These are phyloP conservation scores for Boletus subcaerulescens DNA, from an alignment of 768 basidiomycete species.

Conservation along the genomic window DNA sequence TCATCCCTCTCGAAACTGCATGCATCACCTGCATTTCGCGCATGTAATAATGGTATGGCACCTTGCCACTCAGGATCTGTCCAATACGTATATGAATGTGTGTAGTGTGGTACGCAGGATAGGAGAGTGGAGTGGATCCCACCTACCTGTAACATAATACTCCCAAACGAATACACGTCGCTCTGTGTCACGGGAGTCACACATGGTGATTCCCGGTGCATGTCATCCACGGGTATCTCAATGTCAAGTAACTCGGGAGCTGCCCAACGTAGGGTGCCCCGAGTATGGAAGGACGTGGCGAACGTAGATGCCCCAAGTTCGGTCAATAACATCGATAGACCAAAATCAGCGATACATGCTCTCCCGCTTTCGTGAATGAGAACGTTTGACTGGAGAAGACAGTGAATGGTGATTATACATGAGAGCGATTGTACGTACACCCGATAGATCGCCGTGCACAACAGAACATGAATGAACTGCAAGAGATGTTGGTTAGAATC, in stretches of 20 bases:
- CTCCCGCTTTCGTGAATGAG: too few relatives aligned
- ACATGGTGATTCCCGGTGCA: neutral
- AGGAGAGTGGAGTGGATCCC: neutral
- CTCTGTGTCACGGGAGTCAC: neutral
- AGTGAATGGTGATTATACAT: neutral
- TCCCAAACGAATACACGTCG: neutral
- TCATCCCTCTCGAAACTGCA: constrained; percentile 7
- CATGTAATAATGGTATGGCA: neutral
- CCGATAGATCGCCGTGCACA: constrained; percentile 21
- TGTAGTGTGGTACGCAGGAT: neutral
- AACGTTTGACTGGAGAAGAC: too few relatives aligned
- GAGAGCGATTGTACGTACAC: neutral
- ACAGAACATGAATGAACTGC: constrained; percentile 17
- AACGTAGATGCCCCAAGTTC: constrained; percentile 7
- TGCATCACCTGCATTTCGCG: constrained; percentile 10
- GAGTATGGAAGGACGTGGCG: constrained; percentile 15
- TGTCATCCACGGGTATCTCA: neutral
- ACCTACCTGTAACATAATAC: constrained; percentile 9
- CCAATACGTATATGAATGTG: neutral
- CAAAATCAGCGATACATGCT: too few relatives aligned
- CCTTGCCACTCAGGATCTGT: constrained; percentile 1
- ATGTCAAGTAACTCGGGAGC: constrained; percentile 14
- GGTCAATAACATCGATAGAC: too few relatives aligned
- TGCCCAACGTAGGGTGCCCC: constrained; percentile 2
- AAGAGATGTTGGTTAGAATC: neutral